Percentiles rank a stretch among this genome's conserved stretches.
Conservation (phyloP, 352 stramenopile genomes). For the Globisporangium emineosum region DNA sequence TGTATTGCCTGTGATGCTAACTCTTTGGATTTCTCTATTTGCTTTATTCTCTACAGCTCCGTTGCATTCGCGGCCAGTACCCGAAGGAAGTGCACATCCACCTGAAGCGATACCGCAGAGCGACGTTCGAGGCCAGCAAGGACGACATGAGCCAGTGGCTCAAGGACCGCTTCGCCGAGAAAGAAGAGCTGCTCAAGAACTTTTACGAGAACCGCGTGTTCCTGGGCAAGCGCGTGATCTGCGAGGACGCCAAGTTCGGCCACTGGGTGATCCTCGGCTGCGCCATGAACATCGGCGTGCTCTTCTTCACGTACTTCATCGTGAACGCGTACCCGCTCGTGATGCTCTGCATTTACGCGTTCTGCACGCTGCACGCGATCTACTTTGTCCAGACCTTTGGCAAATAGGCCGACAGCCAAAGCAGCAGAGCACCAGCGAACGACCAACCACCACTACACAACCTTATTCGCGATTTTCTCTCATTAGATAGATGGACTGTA, state of each 20-base stretch:
- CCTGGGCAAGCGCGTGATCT: conserved; percentile 34
- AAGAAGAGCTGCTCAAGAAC: conserved; percentile 57
- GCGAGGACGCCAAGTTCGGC: conserved; percentile 29
- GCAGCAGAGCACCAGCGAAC: neutral
- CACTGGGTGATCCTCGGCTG: conserved; percentile 24
- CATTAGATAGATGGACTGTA: conserved; percentile 7
- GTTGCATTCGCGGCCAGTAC: conserved; percentile 61
- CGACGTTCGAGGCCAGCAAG: conserved; percentile 38
- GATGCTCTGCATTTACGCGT: conserved; percentile 28
- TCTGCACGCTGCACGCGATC: conserved; percentile 42
- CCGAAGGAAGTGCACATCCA: conserved; percentile 75
- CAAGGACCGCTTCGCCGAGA: conserved; percentile 65
- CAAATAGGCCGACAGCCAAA: conserved; percentile 15
- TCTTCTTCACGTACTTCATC: conserved; percentile 30
- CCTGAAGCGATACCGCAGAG: conserved; percentile 50
- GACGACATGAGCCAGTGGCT: conserved; percentile 55
- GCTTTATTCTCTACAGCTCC: neutral
- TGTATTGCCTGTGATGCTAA: neutral
- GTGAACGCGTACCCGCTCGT: conserved; percentile 27
- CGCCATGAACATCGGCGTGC: conserved; percentile 37
- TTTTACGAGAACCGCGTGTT: conserved; percentile 66
- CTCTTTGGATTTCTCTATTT: neutral
- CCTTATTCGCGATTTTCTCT: neutral
- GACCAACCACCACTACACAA: neutral
- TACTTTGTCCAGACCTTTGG: conserved; percentile 52